These are phyloP conservation scores for Dendrobium nobile DNA, from an alignment of 106 monocot genomes.

Conservation along the genomic window DNA sequence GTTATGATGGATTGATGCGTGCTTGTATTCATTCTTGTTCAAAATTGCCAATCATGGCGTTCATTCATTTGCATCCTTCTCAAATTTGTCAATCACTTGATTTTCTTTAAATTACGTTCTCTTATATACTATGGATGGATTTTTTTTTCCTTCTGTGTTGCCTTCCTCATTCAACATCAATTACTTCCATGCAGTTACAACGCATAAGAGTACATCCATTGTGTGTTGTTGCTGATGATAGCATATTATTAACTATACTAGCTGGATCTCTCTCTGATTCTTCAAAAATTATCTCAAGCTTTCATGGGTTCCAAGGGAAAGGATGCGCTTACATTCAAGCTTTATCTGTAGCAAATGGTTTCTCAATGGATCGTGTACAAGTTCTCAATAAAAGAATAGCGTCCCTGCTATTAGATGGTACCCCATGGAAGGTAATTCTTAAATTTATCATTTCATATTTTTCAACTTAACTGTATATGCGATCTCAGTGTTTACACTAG, in stretches of 20 bases:
- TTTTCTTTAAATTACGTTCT: background rate
- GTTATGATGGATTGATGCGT: background rate
- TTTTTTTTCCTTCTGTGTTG: background rate
- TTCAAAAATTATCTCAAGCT: slow-evolving; percentile 43
- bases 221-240: slow-evolving; percentile 89
- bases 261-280: slow-evolving; percentile 42
- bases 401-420: slow-evolving; percentile 34
- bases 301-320: slow-evolving; percentile 60
- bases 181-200: slow-evolving; percentile 40
- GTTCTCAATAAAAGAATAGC: slow-evolving; percentile 59
- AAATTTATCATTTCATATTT: background rate
- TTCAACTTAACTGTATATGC: background rate
- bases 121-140: background rate
- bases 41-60: background rate
- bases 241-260: slow-evolving; percentile 60
- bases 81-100: background rate
- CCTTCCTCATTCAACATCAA: background rate
- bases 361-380: slow-evolving; percentile 45
- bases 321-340: slow-evolving; percentile 47
- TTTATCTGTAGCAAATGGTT: slow-evolving; percentile 58
- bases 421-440: slow-evolving; percentile 53
- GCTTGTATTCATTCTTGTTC: background rate
- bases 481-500: background rate
- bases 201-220: slow-evolving; percentile 37
- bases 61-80: slow-evolving; percentile 3